A percentile compares a stretch with the other conserved stretches of the same genome.
Evolutionary conservation across 495 filamentous ascomycete species (phyloP).

Genomic region (Penicillium steckii): DNA sequence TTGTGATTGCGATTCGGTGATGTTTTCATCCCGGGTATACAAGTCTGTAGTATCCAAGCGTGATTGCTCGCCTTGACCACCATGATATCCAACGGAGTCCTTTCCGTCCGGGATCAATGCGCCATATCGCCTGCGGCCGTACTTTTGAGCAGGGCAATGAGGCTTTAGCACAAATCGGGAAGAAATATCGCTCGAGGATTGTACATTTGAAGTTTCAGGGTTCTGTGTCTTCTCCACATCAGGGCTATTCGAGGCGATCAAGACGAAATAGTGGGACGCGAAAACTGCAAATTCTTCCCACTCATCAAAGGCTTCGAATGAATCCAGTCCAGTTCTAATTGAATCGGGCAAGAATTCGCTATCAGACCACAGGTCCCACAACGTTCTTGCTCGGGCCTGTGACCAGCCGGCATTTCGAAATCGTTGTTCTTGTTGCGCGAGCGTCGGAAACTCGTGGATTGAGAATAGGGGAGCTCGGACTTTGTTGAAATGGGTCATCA

Average conservation of each 20-base stretch:
- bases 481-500: conserved; percentile 83
- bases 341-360: conserved; percentile 55
- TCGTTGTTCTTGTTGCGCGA: conserved; percentile 60
- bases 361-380: conserved; percentile 80
- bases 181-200: conserved; percentile 7
- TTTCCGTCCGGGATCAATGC: conserved; percentile 38
- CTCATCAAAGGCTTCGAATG: conserved; percentile 84
- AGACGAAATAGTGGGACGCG: conserved; percentile 79
- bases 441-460: conserved; percentile 65
- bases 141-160: conserved; percentile 9
- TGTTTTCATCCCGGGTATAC: conserved; percentile 37
- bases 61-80: conserved; percentile 60
- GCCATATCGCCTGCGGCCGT: conserved; percentile 41
- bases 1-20: conserved; percentile 10
- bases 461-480: conserved; percentile 73
- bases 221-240: neutral
- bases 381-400: conserved; percentile 54
- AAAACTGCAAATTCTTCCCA: conserved; percentile 95
- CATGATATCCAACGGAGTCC: conserved; percentile 48
- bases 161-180: conserved; percentile 20
- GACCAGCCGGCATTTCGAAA: conserved; percentile 68
- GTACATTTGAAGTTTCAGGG: neutral
- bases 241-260: conserved; percentile 53
- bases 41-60: conserved; percentile 62
- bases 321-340: conserved; percentile 58